phyloP scores from a whole-genome alignment of 495 filamentous ascomycete genomes.

The Thermothielavioides terrestris region DNA sequence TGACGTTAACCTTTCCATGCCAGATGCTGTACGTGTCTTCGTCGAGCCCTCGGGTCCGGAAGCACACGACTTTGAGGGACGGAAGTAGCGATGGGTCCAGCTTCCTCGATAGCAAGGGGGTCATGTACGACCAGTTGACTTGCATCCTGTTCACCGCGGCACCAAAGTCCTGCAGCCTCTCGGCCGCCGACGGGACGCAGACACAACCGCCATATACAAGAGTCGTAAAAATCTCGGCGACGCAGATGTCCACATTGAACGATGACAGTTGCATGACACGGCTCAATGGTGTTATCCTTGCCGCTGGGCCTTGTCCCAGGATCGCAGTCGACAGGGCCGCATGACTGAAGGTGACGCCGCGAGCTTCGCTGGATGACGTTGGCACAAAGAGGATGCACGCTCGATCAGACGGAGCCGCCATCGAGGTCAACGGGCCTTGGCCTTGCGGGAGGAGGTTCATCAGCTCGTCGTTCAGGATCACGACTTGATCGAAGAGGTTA shows the following conservation, averaged over 20 bases:
- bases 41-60: slow-evolving; percentile 36
- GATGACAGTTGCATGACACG: slow-evolving; percentile 60
- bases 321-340: slow-evolving; percentile 35
- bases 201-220: slow-evolving; percentile 47
- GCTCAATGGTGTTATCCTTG: slow-evolving; percentile 41
- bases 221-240: slow-evolving; percentile 58
- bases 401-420: slow-evolving; percentile 29
- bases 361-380: slow-evolving; percentile 24
- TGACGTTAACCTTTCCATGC: slow-evolving; percentile 35
- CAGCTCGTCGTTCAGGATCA: slow-evolving; percentile 26
- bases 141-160: slow-evolving; percentile 37
- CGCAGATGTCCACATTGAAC: slow-evolving; percentile 59
- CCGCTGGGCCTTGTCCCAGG: slow-evolving; percentile 39
- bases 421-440: slow-evolving; percentile 28
- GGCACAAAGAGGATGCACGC: slow-evolving; percentile 38
- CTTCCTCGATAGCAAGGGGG: slow-evolving; percentile 37
- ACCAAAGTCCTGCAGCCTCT: slow-evolving; percentile 30
- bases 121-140: slow-evolving; percentile 43
- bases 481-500: slow-evolving; percentile 31
- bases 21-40: slow-evolving; percentile 35
- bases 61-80: slow-evolving; percentile 36
- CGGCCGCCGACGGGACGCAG: slow-evolving; percentile 39
- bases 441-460: slow-evolving; percentile 19
- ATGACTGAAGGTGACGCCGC: slow-evolving; percentile 38
- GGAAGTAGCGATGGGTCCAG: slow-evolving; percentile 30